Conservation (phyloP, 2,329 filamentous ascomycete species). For the Furcasterigmium furcatum region DNA sequence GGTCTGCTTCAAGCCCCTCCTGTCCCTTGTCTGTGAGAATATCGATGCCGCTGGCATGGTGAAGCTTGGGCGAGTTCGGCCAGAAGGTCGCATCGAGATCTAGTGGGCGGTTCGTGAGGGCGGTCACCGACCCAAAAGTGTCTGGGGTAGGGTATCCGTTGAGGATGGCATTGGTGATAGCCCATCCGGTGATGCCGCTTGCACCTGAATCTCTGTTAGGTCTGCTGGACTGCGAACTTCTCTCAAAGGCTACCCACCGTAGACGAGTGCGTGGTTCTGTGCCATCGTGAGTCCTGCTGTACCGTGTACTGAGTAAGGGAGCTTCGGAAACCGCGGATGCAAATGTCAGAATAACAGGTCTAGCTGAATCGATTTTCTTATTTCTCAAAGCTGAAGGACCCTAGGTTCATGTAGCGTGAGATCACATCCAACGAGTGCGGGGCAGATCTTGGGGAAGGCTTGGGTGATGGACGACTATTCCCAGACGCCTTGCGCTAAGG, state of each 20-base stretch:
- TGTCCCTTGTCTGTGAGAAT: constrained; percentile 23
- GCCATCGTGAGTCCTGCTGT: neutral
- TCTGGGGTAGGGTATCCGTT: constrained; percentile 39
- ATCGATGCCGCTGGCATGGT: constrained; percentile 29
- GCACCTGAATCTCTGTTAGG: constrained; percentile 38
- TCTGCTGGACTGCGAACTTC: too few relatives aligned
- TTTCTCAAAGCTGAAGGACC: too few relatives aligned
- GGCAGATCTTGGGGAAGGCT: too few relatives aligned
- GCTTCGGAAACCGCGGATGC: too few relatives aligned
- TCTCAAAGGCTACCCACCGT: too few relatives aligned
- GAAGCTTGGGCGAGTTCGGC: constrained; percentile 24
- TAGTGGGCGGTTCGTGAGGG: constrained; percentile 41
- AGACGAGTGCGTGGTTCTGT: constrained; percentile 1
- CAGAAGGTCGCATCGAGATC: constrained; percentile 20
- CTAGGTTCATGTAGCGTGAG: too few relatives aligned
- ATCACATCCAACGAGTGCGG: too few relatives aligned
- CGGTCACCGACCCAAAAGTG: constrained; percentile 39
- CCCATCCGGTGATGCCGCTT: constrained; percentile 46
- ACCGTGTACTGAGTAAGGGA: too few relatives aligned
- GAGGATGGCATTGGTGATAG: constrained; percentile 43
- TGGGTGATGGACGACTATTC: too few relatives aligned
- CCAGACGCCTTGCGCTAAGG: too few relatives aligned
- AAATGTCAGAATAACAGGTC: too few relatives aligned
- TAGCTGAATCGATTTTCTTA: too few relatives aligned
- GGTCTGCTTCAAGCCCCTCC: constrained; percentile 23